Conservation (phyloP, 345 rosid genomes). For the Acer saccharum region DNA sequence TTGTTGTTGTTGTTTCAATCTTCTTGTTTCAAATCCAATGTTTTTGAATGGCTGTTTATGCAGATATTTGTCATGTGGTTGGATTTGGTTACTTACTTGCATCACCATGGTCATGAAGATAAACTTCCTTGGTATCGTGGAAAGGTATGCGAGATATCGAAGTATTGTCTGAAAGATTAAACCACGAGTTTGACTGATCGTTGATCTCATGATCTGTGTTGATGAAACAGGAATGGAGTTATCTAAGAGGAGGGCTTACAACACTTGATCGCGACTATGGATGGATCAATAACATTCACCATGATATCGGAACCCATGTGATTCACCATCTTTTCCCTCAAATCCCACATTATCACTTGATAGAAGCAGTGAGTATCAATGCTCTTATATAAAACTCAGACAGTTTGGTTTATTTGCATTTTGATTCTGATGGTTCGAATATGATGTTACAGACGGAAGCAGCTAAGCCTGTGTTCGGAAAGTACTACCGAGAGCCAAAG, state of each 20-base stretch:
- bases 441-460: conserved; percentile 63
- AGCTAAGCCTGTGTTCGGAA: conserved; percentile 79
- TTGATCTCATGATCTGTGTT: neutral
- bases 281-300: conserved; percentile 84
- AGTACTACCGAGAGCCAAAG: conserved; percentile 78
- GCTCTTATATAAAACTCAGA: neutral
- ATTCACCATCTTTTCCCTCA: conserved; percentile 95
- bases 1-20: neutral
- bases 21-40: neutral
- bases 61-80: conserved; percentile 83
- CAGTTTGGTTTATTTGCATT: neutral
- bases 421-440: neutral
- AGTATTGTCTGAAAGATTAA: neutral
- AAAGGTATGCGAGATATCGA: conserved; percentile 46
- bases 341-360: conserved; percentile 89
- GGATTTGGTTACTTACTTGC: conserved; percentile 84
- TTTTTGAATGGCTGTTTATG: neutral
- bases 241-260: conserved; percentile 90
- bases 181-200: neutral
- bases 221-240: conserved; percentile 79
- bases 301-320: conserved; percentile 95
- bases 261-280: conserved; percentile 91
- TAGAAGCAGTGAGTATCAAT: conserved; percentile 71
- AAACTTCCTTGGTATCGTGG: conserved; percentile 97
- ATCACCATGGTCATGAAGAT: conserved; percentile 86